phyloP scores from a whole-genome alignment of 2,329 filamentous ascomycete genomes.

The Acephala macrosclerotiorum region DNA sequence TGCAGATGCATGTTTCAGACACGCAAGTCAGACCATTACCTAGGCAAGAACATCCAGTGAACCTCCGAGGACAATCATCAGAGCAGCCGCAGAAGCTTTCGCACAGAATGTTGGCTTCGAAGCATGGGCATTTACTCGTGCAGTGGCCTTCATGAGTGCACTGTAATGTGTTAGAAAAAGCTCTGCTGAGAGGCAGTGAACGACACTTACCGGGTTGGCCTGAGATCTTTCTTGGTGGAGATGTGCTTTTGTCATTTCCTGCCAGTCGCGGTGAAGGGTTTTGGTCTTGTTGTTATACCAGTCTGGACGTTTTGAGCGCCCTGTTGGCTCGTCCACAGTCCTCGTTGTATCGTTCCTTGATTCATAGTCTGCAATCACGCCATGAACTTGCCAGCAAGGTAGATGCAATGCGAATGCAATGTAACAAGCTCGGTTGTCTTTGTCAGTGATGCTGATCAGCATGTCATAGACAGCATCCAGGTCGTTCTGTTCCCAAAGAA shows the following conservation, averaged over 20 bases:
- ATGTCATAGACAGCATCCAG: slow-evolving; percentile 28
- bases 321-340: neutral
- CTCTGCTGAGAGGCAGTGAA: slow-evolving; percentile 52
- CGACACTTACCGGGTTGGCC: slow-evolving; percentile 57
- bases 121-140: slow-evolving; percentile 67
- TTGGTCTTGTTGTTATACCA: slow-evolving; percentile 43
- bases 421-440: slow-evolving; percentile 32
- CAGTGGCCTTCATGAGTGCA: slow-evolving; percentile 77
- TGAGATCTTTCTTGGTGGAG: slow-evolving; percentile 47
- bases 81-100: slow-evolving; percentile 76
- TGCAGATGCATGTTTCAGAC: slow-evolving; percentile 72
- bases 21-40: slow-evolving; percentile 65
- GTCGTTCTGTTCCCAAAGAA: slow-evolving; percentile 17
- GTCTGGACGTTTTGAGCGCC: slow-evolving; percentile 26
- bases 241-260: slow-evolving; percentile 36
- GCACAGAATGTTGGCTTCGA: slow-evolving; percentile 67
- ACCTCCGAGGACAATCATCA: slow-evolving; percentile 67
- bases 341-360: slow-evolving; percentile 12
- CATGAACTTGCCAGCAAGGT: slow-evolving; percentile 40
- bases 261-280: slow-evolving; percentile 35
- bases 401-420: slow-evolving; percentile 34
- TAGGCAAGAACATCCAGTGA: slow-evolving; percentile 72
- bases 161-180: slow-evolving; percentile 56
- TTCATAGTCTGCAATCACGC: slow-evolving; percentile 29
- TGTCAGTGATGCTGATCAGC: slow-evolving; percentile 29